phyloP scores from a whole-genome alignment of 2,329 filamentous ascomycete genomes.

The Metarhizium humberi region DNA sequence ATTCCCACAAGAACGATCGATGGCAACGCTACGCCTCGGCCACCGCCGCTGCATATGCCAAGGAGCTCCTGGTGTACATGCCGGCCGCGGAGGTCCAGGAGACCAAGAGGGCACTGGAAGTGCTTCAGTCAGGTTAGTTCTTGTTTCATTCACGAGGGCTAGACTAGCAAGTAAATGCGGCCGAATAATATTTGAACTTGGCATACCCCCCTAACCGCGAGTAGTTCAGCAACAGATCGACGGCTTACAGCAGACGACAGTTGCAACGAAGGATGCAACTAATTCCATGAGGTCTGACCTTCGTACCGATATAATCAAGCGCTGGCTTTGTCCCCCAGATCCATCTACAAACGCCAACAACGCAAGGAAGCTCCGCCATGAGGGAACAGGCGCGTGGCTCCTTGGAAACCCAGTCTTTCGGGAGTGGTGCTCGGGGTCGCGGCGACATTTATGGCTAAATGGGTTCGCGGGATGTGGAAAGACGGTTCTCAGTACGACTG shows the following conservation, averaged over 20 bases:
- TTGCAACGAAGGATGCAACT: constrained; percentile 3
- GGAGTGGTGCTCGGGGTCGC: constrained; percentile 8
- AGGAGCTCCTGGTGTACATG: constrained; percentile 2
- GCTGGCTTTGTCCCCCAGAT: constrained; percentile 9
- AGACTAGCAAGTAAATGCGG: neutral
- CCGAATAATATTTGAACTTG: constrained; percentile 2
- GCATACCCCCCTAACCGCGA: constrained; percentile 1
- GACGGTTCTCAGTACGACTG: constrained; percentile 8
- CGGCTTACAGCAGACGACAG: constrained; percentile 1
- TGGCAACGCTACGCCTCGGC: constrained; percentile 16
- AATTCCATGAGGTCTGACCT: constrained; percentile 1
- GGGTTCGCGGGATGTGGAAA: constrained; percentile 13
- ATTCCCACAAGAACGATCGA: constrained; percentile 16
- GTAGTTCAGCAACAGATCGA: neutral
- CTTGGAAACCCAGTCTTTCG: constrained; percentile 4
- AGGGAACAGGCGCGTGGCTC: constrained; percentile 9
- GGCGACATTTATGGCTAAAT: constrained; percentile 12
- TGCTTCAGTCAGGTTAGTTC: neutral
- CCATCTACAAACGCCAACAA: constrained; percentile 5
- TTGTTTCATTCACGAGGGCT: neutral
- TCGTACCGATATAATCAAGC: constrained; percentile 1
- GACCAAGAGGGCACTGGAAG: constrained; percentile 2
- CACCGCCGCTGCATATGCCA: constrained; percentile 14
- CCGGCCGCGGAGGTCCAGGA: neutral
- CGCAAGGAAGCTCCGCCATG: constrained; percentile 7